Conservation (phyloP, 148 eudicot species). For the Chenopodium album region DNA sequence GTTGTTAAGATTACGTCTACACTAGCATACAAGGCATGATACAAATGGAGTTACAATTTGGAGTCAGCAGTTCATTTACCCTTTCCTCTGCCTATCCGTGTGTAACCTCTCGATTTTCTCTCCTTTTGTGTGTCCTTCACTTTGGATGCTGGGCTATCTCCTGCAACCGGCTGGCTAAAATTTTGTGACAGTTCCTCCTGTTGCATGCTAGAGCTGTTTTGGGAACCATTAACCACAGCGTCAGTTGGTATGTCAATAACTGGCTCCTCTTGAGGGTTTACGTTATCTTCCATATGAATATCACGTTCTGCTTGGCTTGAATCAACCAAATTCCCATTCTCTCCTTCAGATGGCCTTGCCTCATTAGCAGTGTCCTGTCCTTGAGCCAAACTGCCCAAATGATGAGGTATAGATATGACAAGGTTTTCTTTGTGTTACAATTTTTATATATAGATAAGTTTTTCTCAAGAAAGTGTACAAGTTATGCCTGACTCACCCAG, state of each 20-base stretch:
- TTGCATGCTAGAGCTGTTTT: constrained; percentile 33
- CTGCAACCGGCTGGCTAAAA: constrained; percentile 13
- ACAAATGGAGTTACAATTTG: constrained; percentile 22
- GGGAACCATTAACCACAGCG: constrained; percentile 26
- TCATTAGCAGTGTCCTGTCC: constrained; percentile 17
- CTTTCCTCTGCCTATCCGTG: constrained; percentile 28
- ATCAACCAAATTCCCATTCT: constrained; percentile 16
- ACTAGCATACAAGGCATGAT: constrained; percentile 31
- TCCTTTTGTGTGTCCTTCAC: constrained; percentile 19
- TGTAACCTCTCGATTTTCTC: constrained; percentile 26
- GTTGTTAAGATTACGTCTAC: constrained; percentile 22
- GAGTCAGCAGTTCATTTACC: constrained; percentile 14
- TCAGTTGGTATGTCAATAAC: constrained; percentile 21
- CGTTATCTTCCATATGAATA: constrained; percentile 12
- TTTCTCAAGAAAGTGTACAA: neutral
- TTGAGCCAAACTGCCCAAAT: constrained; percentile 17
- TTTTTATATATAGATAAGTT: neutral
- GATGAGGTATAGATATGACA: neutral
- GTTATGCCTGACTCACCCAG: constrained; percentile 22
- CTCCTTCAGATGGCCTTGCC: constrained; percentile 16
- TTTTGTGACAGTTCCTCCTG: constrained; percentile 27
- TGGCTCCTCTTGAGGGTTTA: constrained; percentile 9
- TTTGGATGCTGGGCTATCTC: constrained; percentile 11
- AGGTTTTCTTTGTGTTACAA: neutral
- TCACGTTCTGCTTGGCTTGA: constrained; percentile 22